Evolutionary conservation across 176 grass and related monocot species (phyloP).

Genomic region (Aegilops speltoides): DNA sequence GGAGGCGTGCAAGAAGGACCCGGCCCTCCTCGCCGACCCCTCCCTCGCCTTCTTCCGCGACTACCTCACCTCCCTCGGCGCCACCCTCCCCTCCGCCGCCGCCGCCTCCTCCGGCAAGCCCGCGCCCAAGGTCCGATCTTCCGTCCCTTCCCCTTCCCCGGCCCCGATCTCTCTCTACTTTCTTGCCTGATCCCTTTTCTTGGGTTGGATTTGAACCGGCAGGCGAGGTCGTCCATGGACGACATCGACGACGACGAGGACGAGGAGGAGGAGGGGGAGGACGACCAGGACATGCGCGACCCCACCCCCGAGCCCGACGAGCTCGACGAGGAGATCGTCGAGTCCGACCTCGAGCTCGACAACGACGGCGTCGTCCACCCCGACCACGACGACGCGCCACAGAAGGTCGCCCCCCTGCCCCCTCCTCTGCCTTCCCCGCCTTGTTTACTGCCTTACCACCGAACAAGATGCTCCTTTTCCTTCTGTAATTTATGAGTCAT

Average conservation of each 20-base stretch:
- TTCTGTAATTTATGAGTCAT: too few species aligned
- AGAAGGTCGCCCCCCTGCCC: conserved; percentile 50
- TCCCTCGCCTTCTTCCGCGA: conserved; percentile 91
- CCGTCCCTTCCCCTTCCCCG: neutral
- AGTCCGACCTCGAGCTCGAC: conserved; percentile 93
- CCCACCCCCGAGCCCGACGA: conserved; percentile 75
- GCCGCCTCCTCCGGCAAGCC: conserved; percentile 24
- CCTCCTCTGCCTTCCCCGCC: too few species aligned
- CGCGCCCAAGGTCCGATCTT: neutral
- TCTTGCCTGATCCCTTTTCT: neutral
- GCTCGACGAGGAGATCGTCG: conserved; percentile 86
- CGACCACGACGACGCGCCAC: conserved; percentile 82
- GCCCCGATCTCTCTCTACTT: neutral
- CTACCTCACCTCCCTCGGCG: conserved; percentile 74
- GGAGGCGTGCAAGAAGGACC: conserved; percentile 75
- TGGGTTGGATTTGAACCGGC: neutral
- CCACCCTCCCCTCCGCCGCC: conserved; percentile 51
- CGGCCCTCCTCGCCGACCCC: conserved; percentile 70
- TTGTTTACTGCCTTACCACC: too few species aligned
- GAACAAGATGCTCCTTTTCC: too few species aligned
- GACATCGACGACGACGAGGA: conserved; percentile 41
- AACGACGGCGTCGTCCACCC: conserved; percentile 76
- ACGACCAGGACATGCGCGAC: conserved; percentile 44
- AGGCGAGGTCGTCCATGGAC: conserved; percentile 64
- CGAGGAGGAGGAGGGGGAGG: conserved; percentile 28